phyloP scores from a whole-genome alignment of 768 basidiomycete genomes.

The Tylopilus cervinicoccineus region DNA sequence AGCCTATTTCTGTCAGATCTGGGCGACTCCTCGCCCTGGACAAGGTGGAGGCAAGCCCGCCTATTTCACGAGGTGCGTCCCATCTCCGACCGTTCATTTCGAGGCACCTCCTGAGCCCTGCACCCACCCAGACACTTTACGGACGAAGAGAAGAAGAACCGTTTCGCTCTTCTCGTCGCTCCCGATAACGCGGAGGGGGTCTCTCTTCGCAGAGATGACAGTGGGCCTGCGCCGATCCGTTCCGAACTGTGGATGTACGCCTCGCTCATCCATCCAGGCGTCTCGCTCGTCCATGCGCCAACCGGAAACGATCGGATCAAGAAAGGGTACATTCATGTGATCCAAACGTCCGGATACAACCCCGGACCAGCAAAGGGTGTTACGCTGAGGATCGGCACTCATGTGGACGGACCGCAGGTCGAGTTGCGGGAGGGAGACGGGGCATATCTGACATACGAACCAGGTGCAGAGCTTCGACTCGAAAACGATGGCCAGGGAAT shows the following conservation, averaged over 20 bases:
- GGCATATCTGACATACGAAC: constrained; percentile 59
- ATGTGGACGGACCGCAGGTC: constrained; percentile 37
- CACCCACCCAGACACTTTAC: constrained; percentile 53
- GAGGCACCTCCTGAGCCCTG: too few species aligned
- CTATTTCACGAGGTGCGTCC: constrained; percentile 74
- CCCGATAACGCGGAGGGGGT: constrained; percentile 62
- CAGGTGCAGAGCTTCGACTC: constrained; percentile 33
- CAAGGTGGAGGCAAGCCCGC: constrained; percentile 44
- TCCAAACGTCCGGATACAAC: constrained; percentile 84
- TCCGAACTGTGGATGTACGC: constrained; percentile 69
- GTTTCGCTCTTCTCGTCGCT: constrained; percentile 72
- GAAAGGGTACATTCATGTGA: constrained; percentile 81
- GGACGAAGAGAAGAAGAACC: constrained; percentile 77
- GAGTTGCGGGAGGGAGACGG: constrained; percentile 86
- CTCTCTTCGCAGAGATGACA: constrained; percentile 53
- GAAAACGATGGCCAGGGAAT: constrained; percentile 62
- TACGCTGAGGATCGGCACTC: constrained; percentile 47
- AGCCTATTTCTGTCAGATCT: constrained; percentile 68
- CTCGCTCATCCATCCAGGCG: constrained; percentile 59
- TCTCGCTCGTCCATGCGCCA: constrained; percentile 51
- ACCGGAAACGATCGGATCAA: constrained; percentile 33
- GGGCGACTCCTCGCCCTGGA: constrained; percentile 47
- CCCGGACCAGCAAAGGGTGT: constrained; percentile 52
- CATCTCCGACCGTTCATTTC: not conserved
- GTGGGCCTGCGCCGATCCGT: constrained; percentile 80